Evolutionary conservation across 1,139 yeast species (phyloP), one percentile per base, ranked within the genome.

Genomic region (Kazachstania sp.): DNA sequence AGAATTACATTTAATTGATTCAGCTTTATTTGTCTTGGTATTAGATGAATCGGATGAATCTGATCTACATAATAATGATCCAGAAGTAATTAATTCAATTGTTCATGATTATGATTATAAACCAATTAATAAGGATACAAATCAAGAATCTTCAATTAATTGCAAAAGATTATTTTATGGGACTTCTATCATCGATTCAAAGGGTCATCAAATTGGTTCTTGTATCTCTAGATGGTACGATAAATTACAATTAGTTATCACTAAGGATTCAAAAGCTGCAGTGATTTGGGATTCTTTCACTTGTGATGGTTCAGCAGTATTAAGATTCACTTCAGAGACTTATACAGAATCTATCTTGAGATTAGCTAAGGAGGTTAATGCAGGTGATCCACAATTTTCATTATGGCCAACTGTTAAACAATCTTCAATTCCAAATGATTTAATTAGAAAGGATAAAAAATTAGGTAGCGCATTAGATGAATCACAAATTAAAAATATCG

Each of bases 161-260:
- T 51, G 75, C 73, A 69, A 71, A 54, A 63, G 69, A 37, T 75
- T 83, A 15, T 75, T 83, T 31, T 84, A 82, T 59, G 94, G 94
- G 23, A 74, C 84, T 3, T 74, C 84, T 1, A 66, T 67, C 35
- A 73, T 83, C 48, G 73, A 78, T 42, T 66, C 70, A 2, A 70
- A 70, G 20, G 85, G 83, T 52, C 70, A 79, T 45, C 92, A 84
- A 64, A 68, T 74, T 13, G 94, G 94, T 19, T 78, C 87, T 2
- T 84, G 92, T 68, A 78, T 83, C 18, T 81, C 85, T 12, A 71
- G 94, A 57, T 83, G 90, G 86, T 83, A 82, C 60, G 94, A 84
- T 62, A 84, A 84, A 60, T 66, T 84, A 46, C 90, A 83, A 61
- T 60, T 84, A 40, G 73, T 84, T 32, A 79, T 84, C 12, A 81